A percentile compares a stretch with the other conserved stretches of the same genome.
These are phyloP conservation scores for Sporothrix euskadiensis DNA, from an alignment of 2,329 filamentous ascomycete genomes.

Conservation along the genomic window DNA sequence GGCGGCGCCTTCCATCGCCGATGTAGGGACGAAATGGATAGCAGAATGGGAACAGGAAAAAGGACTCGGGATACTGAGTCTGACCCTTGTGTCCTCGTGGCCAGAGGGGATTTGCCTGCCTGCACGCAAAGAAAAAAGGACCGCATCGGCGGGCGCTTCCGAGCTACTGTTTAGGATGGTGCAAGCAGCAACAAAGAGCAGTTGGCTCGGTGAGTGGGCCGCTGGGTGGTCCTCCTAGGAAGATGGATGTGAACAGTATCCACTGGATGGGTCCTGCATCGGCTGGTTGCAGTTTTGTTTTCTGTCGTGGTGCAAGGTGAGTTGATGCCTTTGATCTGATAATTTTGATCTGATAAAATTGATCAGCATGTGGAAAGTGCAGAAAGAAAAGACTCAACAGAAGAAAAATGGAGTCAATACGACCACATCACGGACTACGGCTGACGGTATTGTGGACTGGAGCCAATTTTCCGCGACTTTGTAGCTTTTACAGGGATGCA, in stretches of 20 bases:
- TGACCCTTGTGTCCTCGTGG: background rate
- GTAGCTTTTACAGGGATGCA: background rate
- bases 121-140: background rate
- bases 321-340: constrained; percentile 6
- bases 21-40: background rate
- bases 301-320: background rate
- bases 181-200: background rate
- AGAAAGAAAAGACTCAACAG: background rate
- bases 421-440: background rate
- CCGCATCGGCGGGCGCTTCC: background rate
- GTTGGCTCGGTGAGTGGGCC: background rate
- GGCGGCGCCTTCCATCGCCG: background rate
- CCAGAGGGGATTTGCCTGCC: background rate
- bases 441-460: background rate
- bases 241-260: background rate
- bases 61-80: background rate
- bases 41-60: background rate
- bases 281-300: background rate
- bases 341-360: background rate
- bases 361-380: background rate
- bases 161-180: background rate
- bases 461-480: background rate
- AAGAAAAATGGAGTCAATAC: background rate
- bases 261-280: background rate
- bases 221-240: background rate